Conservation (phyloP, 2,329 filamentous ascomycete species). For the Penicillium sp. region DNA sequence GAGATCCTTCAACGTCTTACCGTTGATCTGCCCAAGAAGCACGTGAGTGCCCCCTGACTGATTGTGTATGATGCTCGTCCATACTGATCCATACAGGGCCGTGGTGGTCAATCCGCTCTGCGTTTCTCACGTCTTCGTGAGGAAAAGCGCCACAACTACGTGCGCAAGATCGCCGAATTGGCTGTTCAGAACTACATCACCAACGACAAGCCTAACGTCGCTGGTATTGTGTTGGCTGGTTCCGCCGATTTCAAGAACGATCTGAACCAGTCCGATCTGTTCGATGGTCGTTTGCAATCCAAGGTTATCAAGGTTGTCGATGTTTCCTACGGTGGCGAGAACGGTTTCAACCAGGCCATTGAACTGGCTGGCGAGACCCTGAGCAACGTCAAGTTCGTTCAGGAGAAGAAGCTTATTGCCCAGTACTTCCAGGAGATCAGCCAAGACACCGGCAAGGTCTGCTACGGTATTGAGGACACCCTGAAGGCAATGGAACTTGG, state of each 20-base stretch:
- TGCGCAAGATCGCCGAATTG: constrained; percentile 95
- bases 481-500: constrained; percentile 94
- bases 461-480: constrained; percentile 97
- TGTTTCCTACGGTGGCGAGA: constrained; percentile 97
- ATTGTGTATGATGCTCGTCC: neutral
- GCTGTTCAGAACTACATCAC: constrained; percentile 99
- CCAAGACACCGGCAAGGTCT: constrained; percentile 93
- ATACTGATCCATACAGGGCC: constrained; percentile 52
- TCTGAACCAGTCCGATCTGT: constrained; percentile 94
- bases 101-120: constrained; percentile 98
- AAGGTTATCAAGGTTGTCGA: constrained; percentile 99
- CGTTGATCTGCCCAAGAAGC: constrained; percentile 98
- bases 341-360: constrained; percentile 99
- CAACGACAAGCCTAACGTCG: constrained; percentile 96
- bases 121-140: constrained; percentile 99
- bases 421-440: constrained; percentile 99
- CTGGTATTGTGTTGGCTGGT: constrained; percentile 90
- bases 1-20: constrained; percentile 98
- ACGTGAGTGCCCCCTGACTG: constrained; percentile 45
- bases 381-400: constrained; percentile 99
- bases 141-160: constrained; percentile 99
- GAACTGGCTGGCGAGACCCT: constrained; percentile 92
- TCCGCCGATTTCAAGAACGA: constrained; percentile 99
- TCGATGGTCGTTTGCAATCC: constrained; percentile 81
- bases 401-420: constrained; percentile 99